These are phyloP conservation scores for Letharia columbiana DNA, from an alignment of 495 filamentous ascomycete species.

Conservation along the genomic window DNA sequence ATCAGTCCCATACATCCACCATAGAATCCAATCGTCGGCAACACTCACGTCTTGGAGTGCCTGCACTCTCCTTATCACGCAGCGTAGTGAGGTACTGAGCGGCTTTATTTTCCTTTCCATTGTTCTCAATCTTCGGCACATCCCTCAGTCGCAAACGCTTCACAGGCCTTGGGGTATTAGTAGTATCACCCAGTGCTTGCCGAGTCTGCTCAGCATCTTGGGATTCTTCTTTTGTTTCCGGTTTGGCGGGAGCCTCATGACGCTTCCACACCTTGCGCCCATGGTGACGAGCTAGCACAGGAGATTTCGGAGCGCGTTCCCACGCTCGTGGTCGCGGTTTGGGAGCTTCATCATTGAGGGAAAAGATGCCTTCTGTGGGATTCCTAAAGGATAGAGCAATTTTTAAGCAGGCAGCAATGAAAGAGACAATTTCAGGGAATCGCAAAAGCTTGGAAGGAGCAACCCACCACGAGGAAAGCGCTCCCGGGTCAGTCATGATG, in stretches of 20 bases:
- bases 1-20: not conserved
- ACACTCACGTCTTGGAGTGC: slow-evolving; percentile 35
- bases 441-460: not conserved
- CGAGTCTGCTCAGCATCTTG: slow-evolving; percentile 18
- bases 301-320: slow-evolving; percentile 51
- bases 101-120: slow-evolving; percentile 28
- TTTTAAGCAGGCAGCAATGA: not conserved
- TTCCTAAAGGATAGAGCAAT: slow-evolving; percentile 1
- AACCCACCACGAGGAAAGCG: slow-evolving; percentile 8
- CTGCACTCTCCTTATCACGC: slow-evolving; percentile 11
- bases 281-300: slow-evolving; percentile 36
- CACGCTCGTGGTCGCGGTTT: slow-evolving; percentile 38
- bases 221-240: slow-evolving; percentile 4
- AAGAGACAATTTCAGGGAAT: not conserved
- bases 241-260: slow-evolving; percentile 29
- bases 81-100: slow-evolving; percentile 22
- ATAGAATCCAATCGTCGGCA: too few species aligned
- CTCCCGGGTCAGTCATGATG: slow-evolving; percentile 10
- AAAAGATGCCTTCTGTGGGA: slow-evolving; percentile 3
- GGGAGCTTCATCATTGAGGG: slow-evolving; percentile 36
- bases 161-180: slow-evolving; percentile 33
- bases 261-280: slow-evolving; percentile 48
- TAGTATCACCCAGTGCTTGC: slow-evolving; percentile 22
- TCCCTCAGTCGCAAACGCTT: slow-evolving; percentile 39
- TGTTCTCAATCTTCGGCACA: slow-evolving; percentile 37